Percentiles rank a stretch among this genome's conserved stretches.
Conservation (phyloP, 2,329 filamentous ascomycete genomes). For the Paecilomyces niveus region DNA sequence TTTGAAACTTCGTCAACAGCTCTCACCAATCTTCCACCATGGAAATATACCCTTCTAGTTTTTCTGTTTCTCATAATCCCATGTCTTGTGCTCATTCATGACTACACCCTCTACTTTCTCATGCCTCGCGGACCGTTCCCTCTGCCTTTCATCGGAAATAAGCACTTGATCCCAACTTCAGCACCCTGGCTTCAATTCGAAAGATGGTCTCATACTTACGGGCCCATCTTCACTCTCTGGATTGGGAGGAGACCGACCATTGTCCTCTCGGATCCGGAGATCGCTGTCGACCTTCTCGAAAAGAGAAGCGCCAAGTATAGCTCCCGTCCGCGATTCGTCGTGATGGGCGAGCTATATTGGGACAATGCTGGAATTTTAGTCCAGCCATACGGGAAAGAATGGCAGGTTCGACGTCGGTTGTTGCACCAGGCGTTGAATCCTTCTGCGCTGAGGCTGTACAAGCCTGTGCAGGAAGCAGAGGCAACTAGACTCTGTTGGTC, state of each 20-base stretch:
- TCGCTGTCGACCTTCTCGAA: constrained; percentile 31
- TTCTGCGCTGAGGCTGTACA: constrained; percentile 41
- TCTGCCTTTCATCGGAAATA: constrained; percentile 19
- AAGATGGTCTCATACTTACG: constrained; percentile 28
- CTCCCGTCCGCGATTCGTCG: constrained; percentile 24
- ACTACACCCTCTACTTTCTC: constrained; percentile 14
- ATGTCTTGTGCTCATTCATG: constrained; percentile 14
- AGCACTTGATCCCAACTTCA: constrained; percentile 14
- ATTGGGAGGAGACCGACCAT: constrained; percentile 28
- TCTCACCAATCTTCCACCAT: too few relatives aligned
- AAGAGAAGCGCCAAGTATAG: constrained; percentile 32
- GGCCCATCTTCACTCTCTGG: constrained; percentile 30
- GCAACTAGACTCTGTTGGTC: constrained; percentile 37
- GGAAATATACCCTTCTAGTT: too few relatives aligned
- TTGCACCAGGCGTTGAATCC: constrained; percentile 44
- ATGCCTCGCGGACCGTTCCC: constrained; percentile 23
- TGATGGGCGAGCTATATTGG: constrained; percentile 26
- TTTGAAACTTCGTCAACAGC: too few relatives aligned
- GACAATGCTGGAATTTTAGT: constrained; percentile 39
- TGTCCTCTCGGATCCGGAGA: constrained; percentile 24
- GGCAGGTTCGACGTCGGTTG: constrained; percentile 38
- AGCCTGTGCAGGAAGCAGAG: constrained; percentile 45
- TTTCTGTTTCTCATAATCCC: too few relatives aligned
- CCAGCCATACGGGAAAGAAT: constrained; percentile 45
- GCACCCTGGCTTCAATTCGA: constrained; percentile 22